These are phyloP conservation scores for Russula sp. DNA, from an alignment of 768 basidiomycete genomes.

Conservation along the genomic window DNA sequence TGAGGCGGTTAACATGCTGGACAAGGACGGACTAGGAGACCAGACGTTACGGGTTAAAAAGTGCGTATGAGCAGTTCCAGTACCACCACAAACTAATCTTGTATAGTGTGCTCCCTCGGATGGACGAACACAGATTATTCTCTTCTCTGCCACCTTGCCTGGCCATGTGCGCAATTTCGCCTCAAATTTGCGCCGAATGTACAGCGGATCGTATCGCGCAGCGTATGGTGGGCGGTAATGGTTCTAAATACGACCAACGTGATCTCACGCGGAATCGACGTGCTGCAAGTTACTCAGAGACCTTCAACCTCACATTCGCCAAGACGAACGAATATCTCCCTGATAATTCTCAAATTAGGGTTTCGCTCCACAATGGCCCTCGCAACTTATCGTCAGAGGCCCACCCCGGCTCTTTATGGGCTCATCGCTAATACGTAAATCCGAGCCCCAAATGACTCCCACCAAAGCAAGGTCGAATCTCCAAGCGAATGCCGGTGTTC, in stretches of 20 bases:
- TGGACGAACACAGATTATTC: conserved; percentile 72
- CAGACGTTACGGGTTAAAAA: conserved; percentile 93
- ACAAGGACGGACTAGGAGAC: conserved; percentile 89
- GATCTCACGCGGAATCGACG: conserved; percentile 96
- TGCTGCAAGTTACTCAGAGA: conserved; percentile 87
- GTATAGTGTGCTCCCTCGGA: conserved; percentile 57
- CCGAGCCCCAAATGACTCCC: conserved; percentile 79
- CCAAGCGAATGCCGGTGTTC: conserved; percentile 93
- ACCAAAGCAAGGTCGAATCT: conserved; percentile 95
- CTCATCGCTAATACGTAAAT: conserved; percentile 93
- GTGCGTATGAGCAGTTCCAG: conserved; percentile 45
- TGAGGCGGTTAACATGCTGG: conserved; percentile 99
- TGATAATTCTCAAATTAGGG: conserved; percentile 67
- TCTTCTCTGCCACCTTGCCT: conserved; percentile 98
- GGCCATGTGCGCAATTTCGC: conserved; percentile 90
- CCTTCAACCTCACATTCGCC: conserved; percentile 74
- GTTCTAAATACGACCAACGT: conserved; percentile 99
- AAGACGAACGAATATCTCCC: conserved; percentile 88
- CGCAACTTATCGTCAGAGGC: conserved; percentile 92
- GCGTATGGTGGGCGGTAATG: too few species aligned
- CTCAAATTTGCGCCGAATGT: too few species aligned
- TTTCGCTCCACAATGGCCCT: conserved; percentile 93
- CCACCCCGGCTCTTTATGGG: conserved; percentile 91
- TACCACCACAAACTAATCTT: conserved; percentile 2
- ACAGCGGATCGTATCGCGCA: too few species aligned